phyloP scores from a whole-genome alignment of 2,329 filamentous ascomycete species.

The Leptographium radiaticola region DNA sequence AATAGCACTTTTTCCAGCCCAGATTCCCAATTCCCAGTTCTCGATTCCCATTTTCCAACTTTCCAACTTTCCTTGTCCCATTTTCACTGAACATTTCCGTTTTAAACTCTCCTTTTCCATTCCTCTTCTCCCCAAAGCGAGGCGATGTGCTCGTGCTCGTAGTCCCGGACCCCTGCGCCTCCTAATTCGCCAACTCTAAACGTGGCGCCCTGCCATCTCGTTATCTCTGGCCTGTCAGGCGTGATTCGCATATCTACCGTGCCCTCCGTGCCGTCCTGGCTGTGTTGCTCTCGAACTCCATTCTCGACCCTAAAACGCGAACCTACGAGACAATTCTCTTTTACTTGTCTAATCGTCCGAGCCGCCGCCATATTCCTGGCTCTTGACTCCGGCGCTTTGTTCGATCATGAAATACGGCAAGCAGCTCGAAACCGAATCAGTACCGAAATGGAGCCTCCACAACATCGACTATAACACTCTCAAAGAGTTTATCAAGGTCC shows the following conservation, averaged over 20 bases:
- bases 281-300: background rate
- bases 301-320: background rate
- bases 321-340: background rate
- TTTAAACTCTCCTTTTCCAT: too few relatives aligned
- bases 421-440: constrained; percentile 60
- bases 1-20: too few relatives aligned
- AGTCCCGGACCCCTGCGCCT: too few relatives aligned
- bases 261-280: background rate
- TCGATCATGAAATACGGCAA: constrained; percentile 61
- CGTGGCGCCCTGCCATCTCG: background rate
- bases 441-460: constrained; percentile 71
- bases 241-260: background rate
- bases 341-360: background rate
- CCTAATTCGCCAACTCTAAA: too few relatives aligned
- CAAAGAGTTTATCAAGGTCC: constrained; percentile 70
- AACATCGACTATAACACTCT: constrained; percentile 85
- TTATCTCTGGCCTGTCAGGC: background rate
- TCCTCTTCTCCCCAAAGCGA: too few relatives aligned
- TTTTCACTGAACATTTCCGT: too few relatives aligned
- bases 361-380: background rate
- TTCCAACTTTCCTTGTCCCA: too few relatives aligned
- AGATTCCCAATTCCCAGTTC: too few relatives aligned
- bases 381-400: background rate
- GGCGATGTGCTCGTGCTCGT: too few relatives aligned
- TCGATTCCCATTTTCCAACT: too few relatives aligned